A percentile compares a stretch with the other conserved stretches of the same genome.
phyloP scores from a whole-genome alignment of 345 rosid species.

The Aquilaria malaccensis region DNA sequence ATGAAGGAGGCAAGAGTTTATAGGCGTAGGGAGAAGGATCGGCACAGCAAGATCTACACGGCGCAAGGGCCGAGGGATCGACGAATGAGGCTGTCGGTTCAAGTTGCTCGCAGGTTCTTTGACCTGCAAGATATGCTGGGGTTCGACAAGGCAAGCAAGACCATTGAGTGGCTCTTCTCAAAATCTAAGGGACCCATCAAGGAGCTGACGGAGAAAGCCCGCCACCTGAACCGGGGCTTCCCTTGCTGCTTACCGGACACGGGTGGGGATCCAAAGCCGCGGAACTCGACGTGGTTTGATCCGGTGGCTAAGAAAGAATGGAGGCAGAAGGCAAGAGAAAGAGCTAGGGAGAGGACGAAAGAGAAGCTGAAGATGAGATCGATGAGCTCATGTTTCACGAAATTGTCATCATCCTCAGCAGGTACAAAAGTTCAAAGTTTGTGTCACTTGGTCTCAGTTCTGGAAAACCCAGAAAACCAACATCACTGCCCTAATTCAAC shows the following conservation, averaged over 20 bases:
- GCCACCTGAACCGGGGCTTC: conserved; percentile 20
- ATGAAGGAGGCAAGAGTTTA: conserved; percentile 19
- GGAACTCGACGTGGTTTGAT: conserved; percentile 14
- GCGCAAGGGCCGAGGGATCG: conserved; percentile 71
- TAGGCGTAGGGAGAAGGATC: conserved; percentile 46
- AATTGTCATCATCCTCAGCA: no score
- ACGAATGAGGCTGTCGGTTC: conserved; percentile 66
- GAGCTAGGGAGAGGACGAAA: conserved; percentile 66
- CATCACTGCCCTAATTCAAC: no score
- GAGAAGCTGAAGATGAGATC: conserved; percentile 38
- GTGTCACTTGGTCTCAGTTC: not conserved
- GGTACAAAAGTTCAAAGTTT: no score
- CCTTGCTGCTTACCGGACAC: conserved; percentile 13
- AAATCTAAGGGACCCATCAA: conserved; percentile 65
- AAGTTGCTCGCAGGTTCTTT: conserved; percentile 62
- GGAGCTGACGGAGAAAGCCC: conserved; percentile 45
- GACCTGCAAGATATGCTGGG: conserved; percentile 77
- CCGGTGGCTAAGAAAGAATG: conserved; percentile 27
- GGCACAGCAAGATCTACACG: conserved; percentile 79
- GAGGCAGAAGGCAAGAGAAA: conserved; percentile 57
- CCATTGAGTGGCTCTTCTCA: conserved; percentile 72
- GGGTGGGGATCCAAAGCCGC: conserved; percentile 9
- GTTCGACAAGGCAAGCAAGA: conserved; percentile 73
- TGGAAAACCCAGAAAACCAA: no score
- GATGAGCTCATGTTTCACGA: no score